These are phyloP conservation scores for Boletus tomentosulus DNA, from an alignment of 768 basidiomycete genomes.

Conservation along the genomic window DNA sequence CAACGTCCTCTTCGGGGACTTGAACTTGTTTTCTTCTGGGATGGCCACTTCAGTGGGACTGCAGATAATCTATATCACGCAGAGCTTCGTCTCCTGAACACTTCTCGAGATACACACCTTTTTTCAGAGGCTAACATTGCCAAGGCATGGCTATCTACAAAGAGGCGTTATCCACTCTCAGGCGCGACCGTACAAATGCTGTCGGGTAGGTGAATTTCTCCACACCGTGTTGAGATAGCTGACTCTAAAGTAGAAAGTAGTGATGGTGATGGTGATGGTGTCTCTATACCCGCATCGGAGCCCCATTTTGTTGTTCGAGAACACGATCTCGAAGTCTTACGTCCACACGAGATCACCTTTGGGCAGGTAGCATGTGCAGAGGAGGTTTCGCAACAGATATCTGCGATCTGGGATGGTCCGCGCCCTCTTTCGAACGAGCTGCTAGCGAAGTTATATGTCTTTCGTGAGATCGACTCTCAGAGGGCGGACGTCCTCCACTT, in stretches of 20 bases:
- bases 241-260: neutral
- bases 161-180: neutral
- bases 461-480: conserved; percentile 33
- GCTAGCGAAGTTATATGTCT: conserved; percentile 40
- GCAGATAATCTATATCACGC: neutral
- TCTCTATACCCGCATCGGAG: neutral
- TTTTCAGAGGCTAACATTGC: neutral
- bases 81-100: neutral
- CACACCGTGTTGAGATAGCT: neutral
- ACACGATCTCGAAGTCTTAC: conserved; percentile 28
- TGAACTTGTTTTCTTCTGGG: neutral
- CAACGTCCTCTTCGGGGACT: neutral
- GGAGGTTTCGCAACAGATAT: conserved; percentile 31
- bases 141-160: neutral
- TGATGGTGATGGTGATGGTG: neutral
- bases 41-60: neutral
- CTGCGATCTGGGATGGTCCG: conserved; percentile 31
- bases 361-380: conserved; percentile 29
- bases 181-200: neutral
- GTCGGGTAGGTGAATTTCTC: neutral
- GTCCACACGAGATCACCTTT: conserved; percentile 39
- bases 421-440: conserved; percentile 40
- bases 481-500: conserved; percentile 36
- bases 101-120: neutral
- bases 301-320: conserved; percentile 40